A percentile compares a stretch with the other conserved stretches of the same genome.
phyloP scores from a whole-genome alignment of 257 asterid genomes.

The Rubia yunnanensis region DNA sequence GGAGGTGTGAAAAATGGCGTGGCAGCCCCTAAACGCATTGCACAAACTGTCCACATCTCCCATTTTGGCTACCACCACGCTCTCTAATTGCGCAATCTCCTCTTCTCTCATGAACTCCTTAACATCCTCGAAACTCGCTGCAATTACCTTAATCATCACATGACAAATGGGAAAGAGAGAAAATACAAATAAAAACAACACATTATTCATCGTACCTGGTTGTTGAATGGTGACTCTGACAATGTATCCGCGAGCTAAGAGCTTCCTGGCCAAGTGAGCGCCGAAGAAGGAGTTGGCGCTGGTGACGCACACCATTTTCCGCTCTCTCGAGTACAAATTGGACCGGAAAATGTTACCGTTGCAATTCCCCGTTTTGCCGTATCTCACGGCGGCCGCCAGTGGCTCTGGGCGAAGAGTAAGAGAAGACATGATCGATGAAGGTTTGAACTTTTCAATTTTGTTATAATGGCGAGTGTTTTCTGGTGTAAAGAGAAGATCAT shows the following conservation, averaged over 20 bases:
- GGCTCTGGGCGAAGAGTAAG: neutral
- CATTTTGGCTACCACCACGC: slow-evolving; percentile 24
- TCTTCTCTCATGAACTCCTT: slow-evolving; percentile 25
- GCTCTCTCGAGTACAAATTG: slow-evolving; percentile 15
- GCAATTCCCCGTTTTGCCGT: slow-evolving; percentile 1
- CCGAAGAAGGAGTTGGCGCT: slow-evolving; percentile 27
- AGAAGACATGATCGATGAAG: neutral
- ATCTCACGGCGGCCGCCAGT: neutral
- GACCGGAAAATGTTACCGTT: slow-evolving; percentile 1
- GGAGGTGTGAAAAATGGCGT: slow-evolving; percentile 31
- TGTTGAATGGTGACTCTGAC: slow-evolving; percentile 25
- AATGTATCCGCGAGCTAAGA: slow-evolving; percentile 22
- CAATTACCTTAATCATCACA: neutral
- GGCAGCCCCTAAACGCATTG: slow-evolving; percentile 25
- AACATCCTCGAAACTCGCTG: slow-evolving; percentile 25
- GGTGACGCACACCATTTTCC: slow-evolving; percentile 25
- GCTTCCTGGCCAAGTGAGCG: slow-evolving; percentile 26
- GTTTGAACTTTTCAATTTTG: neutral
- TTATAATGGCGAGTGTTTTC: neutral
- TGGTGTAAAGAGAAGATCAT: neutral
- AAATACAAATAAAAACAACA: too few relatives aligned
- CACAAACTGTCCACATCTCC: slow-evolving; percentile 21
- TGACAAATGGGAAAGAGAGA: too few relatives aligned
- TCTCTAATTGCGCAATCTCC: slow-evolving; percentile 22
- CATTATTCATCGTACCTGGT: slow-evolving; percentile 4